Evolutionary conservation across 148 eudicot species (phyloP).

Genomic region (Fagopyrum esculentum): DNA sequence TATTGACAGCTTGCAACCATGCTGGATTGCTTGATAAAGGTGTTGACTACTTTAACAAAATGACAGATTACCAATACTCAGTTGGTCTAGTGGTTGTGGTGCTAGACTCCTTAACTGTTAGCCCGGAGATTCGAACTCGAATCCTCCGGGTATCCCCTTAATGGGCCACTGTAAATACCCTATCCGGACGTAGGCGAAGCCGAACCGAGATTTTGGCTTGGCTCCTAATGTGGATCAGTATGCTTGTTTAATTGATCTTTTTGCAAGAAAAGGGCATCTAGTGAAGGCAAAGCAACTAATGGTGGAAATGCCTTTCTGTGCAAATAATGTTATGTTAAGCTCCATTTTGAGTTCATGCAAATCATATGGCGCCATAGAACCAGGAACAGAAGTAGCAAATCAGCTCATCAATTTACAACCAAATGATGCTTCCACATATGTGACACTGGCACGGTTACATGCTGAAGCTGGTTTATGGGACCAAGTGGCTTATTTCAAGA

Average conservation of each 20-base stretch:
- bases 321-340: slow-evolving; percentile 35
- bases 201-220: slow-evolving; percentile 22
- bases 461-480: slow-evolving; percentile 38
- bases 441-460: slow-evolving; percentile 27
- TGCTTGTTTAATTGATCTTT: slow-evolving; percentile 39
- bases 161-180: too few relatives aligned
- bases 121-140: too few relatives aligned
- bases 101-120: too few relatives aligned
- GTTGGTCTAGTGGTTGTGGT: too few relatives aligned
- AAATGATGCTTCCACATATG: slow-evolving; percentile 21
- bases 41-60: slow-evolving; percentile 26
- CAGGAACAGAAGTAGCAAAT: slow-evolving; percentile 26
- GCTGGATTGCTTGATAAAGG: slow-evolving; percentile 35
- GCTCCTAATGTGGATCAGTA: slow-evolving; percentile 39
- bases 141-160: too few relatives aligned
- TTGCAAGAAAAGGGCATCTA: slow-evolving; percentile 36
- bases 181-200: too few relatives aligned
- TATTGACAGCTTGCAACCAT: slow-evolving; percentile 33
- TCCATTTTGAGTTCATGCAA: slow-evolving; percentile 38
- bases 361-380: slow-evolving; percentile 31
- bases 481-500: slow-evolving; percentile 25
- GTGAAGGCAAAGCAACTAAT: slow-evolving; percentile 26
- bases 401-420: slow-evolving; percentile 28
- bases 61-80: too few relatives aligned
- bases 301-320: slow-evolving; percentile 36